These are phyloP conservation scores for Colletotrichum neosansevieriae DNA, from an alignment of 2,329 filamentous ascomycete species.

Conservation along the genomic window DNA sequence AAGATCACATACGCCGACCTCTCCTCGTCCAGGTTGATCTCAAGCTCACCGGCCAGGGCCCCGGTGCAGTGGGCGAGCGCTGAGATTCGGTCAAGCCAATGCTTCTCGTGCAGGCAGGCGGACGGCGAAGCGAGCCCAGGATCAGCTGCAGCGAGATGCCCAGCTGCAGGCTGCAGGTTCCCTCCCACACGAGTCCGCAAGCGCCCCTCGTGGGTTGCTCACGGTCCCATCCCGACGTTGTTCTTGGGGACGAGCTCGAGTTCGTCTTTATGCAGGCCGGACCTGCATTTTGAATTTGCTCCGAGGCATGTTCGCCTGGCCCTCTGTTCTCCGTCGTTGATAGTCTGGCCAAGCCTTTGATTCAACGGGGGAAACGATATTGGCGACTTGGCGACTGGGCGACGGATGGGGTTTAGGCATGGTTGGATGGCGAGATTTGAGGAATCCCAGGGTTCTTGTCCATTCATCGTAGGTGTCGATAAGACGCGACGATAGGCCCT, in stretches of 20 bases:
- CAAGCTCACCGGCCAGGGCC: constrained; percentile 6
- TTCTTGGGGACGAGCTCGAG: no score
- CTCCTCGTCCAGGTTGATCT: not conserved
- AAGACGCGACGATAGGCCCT: not conserved
- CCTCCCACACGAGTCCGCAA: constrained; percentile 22
- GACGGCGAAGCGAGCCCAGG: constrained; percentile 32
- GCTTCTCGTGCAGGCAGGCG: constrained; percentile 5
- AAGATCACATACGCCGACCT: not conserved
- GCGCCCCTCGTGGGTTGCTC: not conserved
- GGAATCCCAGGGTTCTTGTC: constrained; percentile 7
- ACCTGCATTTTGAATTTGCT: not conserved
- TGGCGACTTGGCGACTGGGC: not conserved
- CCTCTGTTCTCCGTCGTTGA: not conserved
- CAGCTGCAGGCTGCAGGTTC: not conserved
- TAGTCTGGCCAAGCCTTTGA: not conserved
- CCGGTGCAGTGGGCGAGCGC: constrained; percentile 1
- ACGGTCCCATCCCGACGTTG: not conserved
- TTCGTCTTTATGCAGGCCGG: constrained; percentile 1
- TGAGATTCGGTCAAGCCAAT: not conserved
- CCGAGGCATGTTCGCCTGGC: not conserved
- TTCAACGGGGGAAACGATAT: constrained; percentile 6
- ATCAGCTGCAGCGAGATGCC: constrained; percentile 25
- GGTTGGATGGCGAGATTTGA: constrained; percentile 10
- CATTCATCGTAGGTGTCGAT: no score
- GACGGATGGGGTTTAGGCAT: constrained; percentile 12